Conservation (phyloP, 192 early-diverging fungal species). For the Entrophospora sp. region DNA sequence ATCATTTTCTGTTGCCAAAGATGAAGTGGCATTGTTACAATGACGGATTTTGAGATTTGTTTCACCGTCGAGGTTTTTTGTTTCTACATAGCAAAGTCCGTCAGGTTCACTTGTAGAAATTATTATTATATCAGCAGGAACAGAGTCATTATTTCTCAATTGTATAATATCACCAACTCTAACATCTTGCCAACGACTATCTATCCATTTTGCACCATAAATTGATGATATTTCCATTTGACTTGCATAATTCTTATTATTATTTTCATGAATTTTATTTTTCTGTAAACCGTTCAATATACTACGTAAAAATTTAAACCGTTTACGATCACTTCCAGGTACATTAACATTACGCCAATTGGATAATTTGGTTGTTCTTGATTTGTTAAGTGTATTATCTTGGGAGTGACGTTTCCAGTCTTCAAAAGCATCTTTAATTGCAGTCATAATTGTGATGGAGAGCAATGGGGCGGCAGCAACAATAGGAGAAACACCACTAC, state of each 20-base stretch:
- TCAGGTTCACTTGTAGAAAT: no score
- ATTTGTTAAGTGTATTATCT: constrained; percentile 73
- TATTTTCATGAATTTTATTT: no score
- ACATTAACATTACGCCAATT: constrained; percentile 59
- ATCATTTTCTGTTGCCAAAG: constrained; percentile 45
- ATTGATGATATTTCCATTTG: constrained; percentile 18
- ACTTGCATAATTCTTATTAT: no score
- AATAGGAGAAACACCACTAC: constrained; percentile 54
- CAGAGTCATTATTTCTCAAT: constrained; percentile 69
- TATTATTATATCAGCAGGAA: constrained; percentile 90
- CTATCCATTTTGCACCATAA: constrained; percentile 43
- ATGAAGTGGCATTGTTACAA: constrained; percentile 52
- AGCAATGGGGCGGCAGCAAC: constrained; percentile 76
- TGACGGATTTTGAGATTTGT: constrained; percentile 90
- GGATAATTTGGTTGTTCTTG: constrained; percentile 39
- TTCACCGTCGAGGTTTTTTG: constrained; percentile 96
- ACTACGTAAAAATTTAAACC: constrained; percentile 6
- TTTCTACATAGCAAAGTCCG: no score
- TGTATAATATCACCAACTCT: no score
- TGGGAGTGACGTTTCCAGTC: constrained; percentile 78
- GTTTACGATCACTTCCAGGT: constrained; percentile 12
- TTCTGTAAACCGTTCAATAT: not conserved
- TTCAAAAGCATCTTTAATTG: no score
- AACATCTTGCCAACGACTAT: no score
- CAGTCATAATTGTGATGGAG: constrained; percentile 67